Evolutionary conservation across 345 rosid species (phyloP).

Genomic region (Eucalyptus tenuipes): DNA sequence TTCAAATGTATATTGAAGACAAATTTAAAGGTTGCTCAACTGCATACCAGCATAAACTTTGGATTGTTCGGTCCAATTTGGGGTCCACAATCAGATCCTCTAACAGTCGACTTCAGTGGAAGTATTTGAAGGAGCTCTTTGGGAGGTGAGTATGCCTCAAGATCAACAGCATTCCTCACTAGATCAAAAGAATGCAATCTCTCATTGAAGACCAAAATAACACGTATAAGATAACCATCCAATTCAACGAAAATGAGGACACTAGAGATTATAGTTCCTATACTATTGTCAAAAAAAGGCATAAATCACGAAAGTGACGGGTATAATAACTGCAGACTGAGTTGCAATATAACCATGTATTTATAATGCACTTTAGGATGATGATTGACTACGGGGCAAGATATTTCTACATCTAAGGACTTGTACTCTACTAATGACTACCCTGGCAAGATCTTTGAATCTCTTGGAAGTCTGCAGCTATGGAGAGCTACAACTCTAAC

Average conservation of each 20-base stretch:
- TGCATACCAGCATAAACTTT: slow-evolving; percentile 58
- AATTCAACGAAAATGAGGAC: not conserved
- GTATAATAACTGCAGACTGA: not conserved
- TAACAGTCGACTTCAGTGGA: slow-evolving; percentile 64
- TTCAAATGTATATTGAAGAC: not conserved
- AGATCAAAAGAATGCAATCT: not conserved
- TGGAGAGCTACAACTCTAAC: not conserved
- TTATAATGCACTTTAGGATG: not conserved
- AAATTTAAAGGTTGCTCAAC: not conserved
- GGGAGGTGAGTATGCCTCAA: slow-evolving; percentile 60
- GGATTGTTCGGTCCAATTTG: slow-evolving; percentile 94
- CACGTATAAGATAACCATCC: not conserved
- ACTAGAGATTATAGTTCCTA: not conserved
- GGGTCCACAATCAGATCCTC: slow-evolving; percentile 50
- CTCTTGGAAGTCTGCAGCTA: not conserved
- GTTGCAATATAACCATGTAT: not conserved
- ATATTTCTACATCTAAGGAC: not conserved
- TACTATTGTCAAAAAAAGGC: not conserved
- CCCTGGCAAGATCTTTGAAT: not conserved
- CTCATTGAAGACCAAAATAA: not conserved
- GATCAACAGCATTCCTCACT: slow-evolving; percentile 64
- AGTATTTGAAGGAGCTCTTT: slow-evolving; percentile 79
- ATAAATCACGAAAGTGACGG: not conserved
- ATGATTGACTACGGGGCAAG: not conserved
- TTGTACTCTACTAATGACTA: not conserved